These are phyloP conservation scores for Tricholoma sp. DNA, from an alignment of 768 basidiomycete species.

Conservation along the genomic window DNA sequence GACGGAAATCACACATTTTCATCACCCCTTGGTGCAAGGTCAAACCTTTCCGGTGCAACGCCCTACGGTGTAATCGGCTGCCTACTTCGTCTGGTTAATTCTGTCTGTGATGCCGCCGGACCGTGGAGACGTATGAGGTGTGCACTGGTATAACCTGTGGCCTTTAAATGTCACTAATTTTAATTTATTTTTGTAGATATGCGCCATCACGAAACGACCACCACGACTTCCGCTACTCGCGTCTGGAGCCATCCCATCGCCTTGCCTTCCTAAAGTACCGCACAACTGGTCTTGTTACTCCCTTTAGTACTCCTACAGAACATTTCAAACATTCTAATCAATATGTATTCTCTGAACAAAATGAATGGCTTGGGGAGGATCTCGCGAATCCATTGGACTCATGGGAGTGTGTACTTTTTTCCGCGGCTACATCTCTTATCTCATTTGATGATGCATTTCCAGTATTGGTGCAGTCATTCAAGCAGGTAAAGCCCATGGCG, in stretches of 20 bases:
- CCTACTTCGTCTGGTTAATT: no score
- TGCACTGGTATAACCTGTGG: no score
- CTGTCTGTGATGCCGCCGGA: no score
- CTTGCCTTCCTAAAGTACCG: background rate
- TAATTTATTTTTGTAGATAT: no score
- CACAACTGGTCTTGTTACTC: background rate
- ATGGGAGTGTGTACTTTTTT: background rate
- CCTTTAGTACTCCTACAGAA: no score
- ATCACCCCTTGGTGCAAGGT: background rate
- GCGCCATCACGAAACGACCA: no score
- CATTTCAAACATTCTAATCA: no score
- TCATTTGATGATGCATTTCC: background rate
- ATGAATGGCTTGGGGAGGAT: background rate
- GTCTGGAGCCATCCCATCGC: constrained; percentile 1
- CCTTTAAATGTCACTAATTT: no score
- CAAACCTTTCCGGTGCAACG: background rate
- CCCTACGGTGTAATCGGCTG: no score
- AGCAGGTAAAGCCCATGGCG: background rate
- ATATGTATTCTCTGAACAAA: background rate
- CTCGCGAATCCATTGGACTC: background rate
- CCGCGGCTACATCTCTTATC: background rate
- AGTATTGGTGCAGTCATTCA: constrained; percentile 1
- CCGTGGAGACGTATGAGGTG: no score
- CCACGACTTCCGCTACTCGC: background rate
- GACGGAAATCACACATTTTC: background rate